These are phyloP conservation scores for Fusarium nisikadoi DNA, from an alignment of 2,329 filamentous ascomycete species.

Conservation along the genomic window DNA sequence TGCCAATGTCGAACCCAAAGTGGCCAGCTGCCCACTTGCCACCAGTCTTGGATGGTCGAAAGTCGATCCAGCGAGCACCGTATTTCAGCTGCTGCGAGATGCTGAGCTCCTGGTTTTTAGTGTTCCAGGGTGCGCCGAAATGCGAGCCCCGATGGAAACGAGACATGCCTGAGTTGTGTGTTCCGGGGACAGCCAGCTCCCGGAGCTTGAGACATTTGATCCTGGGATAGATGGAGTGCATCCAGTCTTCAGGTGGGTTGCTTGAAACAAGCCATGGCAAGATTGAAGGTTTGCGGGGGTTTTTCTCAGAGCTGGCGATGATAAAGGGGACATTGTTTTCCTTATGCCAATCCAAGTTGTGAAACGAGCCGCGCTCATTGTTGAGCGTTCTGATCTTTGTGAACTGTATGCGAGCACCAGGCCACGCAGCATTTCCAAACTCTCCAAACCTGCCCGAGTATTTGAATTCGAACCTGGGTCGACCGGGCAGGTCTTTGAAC, in stretches of 20 bases:
- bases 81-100: not conserved
- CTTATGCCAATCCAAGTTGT: not conserved
- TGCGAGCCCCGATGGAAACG: not conserved
- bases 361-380: not conserved
- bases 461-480: not conserved
- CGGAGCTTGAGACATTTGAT: not conserved
- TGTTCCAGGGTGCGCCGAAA: fast-evolving
- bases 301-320: not conserved
- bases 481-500: not conserved
- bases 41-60: not conserved
- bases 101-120: not conserved
- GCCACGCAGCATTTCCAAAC: too few relatives aligned
- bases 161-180: not conserved
- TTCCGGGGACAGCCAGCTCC: not conserved
- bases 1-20: not conserved
- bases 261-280: not conserved
- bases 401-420: not conserved
- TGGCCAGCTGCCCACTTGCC: not conserved
- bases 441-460: not conserved
- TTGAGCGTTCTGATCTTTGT: not conserved
- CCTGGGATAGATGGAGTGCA: not conserved
- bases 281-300: not conserved
- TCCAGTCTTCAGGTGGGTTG: not conserved
- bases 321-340: not conserved
- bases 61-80: not conserved